A percentile compares a stretch with the other conserved stretches of the same genome.
These are phyloP conservation scores for Rhizophlyctis rosea DNA, from an alignment of 192 early-diverging fungal species.

Conservation along the genomic window DNA sequence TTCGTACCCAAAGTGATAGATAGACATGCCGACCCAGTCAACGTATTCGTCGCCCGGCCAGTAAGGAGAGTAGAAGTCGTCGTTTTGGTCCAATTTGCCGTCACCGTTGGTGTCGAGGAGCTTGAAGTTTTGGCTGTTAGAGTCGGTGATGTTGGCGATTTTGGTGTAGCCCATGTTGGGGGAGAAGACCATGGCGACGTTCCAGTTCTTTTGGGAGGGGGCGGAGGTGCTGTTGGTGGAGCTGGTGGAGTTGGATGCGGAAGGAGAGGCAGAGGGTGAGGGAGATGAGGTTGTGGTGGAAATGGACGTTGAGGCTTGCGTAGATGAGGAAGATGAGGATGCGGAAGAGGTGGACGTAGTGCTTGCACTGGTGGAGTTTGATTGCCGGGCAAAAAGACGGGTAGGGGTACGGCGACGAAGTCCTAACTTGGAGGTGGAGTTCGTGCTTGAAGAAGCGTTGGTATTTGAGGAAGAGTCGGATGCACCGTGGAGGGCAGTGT, in stretches of 20 bases:
- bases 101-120: conserved; percentile 47
- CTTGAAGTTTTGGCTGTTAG: too few species aligned
- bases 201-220: too few species aligned
- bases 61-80: conserved; percentile 50
- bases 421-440: neutral
- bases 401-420: too few species aligned
- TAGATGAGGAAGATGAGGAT: too few species aligned
- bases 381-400: conserved; percentile 4
- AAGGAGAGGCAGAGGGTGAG: conserved; percentile 12
- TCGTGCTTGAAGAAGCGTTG: conserved; percentile 26
- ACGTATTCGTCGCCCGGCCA: conserved; percentile 51
- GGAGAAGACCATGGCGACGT: neutral
- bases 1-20: conserved; percentile 40
- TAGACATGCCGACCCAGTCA: conserved; percentile 46
- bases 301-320: too few species aligned
- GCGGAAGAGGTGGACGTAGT: conserved; percentile 12
- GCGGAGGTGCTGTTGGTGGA: neutral
- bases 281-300: conserved; percentile 12
- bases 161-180: neutral
- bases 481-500: conserved; percentile 33
- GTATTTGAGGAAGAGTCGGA: conserved; percentile 37
- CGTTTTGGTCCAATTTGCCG: conserved; percentile 33
- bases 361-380: neutral
- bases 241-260: neutral
- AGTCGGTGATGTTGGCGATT: neutral